These are phyloP conservation scores for Nicotiana noctiflora DNA, from an alignment of 257 asterid genomes.

Conservation along the genomic window DNA sequence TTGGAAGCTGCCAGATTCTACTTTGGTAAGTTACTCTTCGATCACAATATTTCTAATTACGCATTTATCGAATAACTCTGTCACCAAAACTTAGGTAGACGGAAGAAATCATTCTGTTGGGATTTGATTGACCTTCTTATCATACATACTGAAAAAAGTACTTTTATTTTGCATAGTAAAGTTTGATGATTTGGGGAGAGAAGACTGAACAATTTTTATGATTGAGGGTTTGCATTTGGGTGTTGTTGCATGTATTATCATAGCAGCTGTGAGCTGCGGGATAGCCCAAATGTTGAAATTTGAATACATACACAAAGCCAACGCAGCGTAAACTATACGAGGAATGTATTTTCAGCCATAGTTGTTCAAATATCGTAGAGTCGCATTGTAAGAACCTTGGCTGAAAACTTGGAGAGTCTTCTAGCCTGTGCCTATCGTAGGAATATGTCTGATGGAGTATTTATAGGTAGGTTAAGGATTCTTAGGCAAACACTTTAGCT, in stretches of 20 bases:
- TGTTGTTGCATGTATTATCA: not conserved
- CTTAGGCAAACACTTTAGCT: too few relatives aligned
- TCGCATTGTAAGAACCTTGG: too few relatives aligned
- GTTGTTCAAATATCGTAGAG: too few relatives aligned
- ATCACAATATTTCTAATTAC: not conserved
- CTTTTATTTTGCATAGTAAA: not conserved
- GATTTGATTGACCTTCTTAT: not conserved
- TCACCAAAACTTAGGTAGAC: not conserved
- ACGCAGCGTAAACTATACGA: too few relatives aligned
- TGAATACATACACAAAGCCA: too few relatives aligned
- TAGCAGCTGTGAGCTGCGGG: not conserved
- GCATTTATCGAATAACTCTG: not conserved
- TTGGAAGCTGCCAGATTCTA: conserved; percentile 35
- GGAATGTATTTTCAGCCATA: too few relatives aligned
- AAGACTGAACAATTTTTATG: not conserved
- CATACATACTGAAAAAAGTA: not conserved
- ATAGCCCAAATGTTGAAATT: too few relatives aligned
- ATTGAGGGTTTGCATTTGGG: not conserved
- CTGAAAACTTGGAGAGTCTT: too few relatives aligned
- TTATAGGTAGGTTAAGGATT: too few relatives aligned
- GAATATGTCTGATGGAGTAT: too few relatives aligned
- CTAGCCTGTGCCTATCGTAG: too few relatives aligned
- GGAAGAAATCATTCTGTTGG: not conserved
- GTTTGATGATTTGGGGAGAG: not conserved
- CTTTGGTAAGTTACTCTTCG: not conserved